A percentile compares a stretch with the other conserved stretches of the same genome.
Conservation (phyloP, 805 yeast genomes). For the Sugiyamaella lignohabitans region DNA sequence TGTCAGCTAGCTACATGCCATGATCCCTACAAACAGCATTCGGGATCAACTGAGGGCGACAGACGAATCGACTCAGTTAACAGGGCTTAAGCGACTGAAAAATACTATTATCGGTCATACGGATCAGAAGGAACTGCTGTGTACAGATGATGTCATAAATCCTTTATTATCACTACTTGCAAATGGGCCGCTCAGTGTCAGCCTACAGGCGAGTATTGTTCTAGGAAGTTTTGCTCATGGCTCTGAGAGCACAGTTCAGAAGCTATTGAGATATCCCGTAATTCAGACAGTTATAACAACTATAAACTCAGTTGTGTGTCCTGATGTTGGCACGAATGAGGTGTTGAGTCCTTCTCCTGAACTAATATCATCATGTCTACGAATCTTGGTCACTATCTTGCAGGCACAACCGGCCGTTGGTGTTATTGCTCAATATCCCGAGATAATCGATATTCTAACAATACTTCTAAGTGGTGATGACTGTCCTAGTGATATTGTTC, state of each 20-base stretch:
- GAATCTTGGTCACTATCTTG: constrained; percentile 17
- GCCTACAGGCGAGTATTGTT: constrained; percentile 25
- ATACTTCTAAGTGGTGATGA: constrained; percentile 8
- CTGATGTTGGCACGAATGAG: too few relatives aligned
- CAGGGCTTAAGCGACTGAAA: constrained; percentile 24
- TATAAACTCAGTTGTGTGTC: constrained; percentile 6
- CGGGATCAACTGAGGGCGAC: constrained; percentile 5
- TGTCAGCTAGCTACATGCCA: too few relatives aligned
- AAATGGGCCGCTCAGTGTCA: constrained; percentile 16
- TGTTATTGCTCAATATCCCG: constrained; percentile 13
- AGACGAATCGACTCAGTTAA: constrained; percentile 12
- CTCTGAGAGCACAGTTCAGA: constrained; percentile 9
- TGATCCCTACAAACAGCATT: not conserved
- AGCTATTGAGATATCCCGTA: constrained; percentile 17
- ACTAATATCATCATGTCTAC: constrained; percentile 11
- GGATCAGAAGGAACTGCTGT: constrained; percentile 26
- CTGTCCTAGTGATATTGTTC: constrained; percentile 13
- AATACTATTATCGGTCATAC: constrained; percentile 31
- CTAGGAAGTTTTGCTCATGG: constrained; percentile 30
- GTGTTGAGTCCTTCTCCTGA: not conserved
- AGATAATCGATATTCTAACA: constrained; percentile 12
- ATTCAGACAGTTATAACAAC: constrained; percentile 10
- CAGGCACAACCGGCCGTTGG: constrained; percentile 13
- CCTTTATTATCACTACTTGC: constrained; percentile 23
- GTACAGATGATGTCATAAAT: constrained; percentile 20